Evolutionary conservation across 805 yeast genomes (phyloP).

Genomic region (Saccharomycopsis fermentans): DNA sequence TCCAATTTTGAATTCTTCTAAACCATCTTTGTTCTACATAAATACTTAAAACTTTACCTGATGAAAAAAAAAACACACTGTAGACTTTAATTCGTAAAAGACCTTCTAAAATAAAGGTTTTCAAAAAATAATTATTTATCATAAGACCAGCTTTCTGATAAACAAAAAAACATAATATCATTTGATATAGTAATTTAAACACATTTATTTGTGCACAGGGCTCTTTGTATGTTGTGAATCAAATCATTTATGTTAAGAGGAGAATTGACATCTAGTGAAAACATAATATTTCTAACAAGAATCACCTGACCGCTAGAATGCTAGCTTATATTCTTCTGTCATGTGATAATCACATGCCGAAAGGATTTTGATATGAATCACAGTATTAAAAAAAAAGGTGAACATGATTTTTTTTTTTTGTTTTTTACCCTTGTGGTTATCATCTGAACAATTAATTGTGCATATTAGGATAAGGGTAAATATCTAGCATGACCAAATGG

Average conservation of each 20-base stretch:
- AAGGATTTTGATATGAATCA: neutral
- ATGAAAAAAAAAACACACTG: neutral
- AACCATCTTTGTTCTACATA: neutral
- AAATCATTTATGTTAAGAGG: too few relatives aligned
- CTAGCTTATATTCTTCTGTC: too few relatives aligned
- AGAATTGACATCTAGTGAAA: too few relatives aligned
- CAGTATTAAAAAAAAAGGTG: neutral
- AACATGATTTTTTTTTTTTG: neutral
- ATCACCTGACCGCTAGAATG: too few relatives aligned
- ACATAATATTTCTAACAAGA: too few relatives aligned
- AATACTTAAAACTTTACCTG: neutral
- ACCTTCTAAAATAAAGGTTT: too few relatives aligned
- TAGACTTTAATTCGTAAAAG: neutral
- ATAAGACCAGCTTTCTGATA: too few relatives aligned
- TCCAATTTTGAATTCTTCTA: neutral
- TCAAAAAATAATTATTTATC: too few relatives aligned
- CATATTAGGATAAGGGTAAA: neutral
- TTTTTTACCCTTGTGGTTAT: neutral
- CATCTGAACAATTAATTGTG: neutral
- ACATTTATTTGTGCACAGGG: neutral
- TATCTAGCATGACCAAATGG: neutral
- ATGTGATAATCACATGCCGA: neutral
- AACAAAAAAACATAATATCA: too few relatives aligned
- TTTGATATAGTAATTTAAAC: too few relatives aligned
- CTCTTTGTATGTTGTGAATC: too few relatives aligned